Percentiles rank a stretch among this genome's conserved stretches.
These are phyloP conservation scores for Babesia divergens DNA, from an alignment of 169 alveolate genomes.

Conservation along the genomic window DNA sequence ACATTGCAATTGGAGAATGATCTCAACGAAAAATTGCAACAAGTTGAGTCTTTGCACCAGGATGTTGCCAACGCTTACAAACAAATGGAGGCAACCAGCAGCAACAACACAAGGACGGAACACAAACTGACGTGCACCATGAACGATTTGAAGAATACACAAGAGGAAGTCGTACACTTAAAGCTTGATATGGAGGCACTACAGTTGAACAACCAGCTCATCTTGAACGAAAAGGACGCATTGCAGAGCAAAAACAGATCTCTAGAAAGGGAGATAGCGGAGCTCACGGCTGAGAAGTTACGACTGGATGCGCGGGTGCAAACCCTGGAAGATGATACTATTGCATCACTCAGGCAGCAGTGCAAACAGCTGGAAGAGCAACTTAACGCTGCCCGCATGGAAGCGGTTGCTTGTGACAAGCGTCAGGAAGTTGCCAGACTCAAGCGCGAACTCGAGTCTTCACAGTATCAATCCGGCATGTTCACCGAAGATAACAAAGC, in stretches of 20 bases:
- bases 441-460: constrained; percentile 23
- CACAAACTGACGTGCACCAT: constrained; percentile 8
- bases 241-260: constrained; percentile 13
- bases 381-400: constrained; percentile 44
- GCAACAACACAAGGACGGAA: constrained; percentile 21
- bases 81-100: constrained; percentile 47
- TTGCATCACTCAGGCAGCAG: constrained; percentile 50
- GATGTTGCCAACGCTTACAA: constrained; percentile 42
- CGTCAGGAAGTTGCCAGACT: constrained; percentile 47
- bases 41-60: constrained; percentile 25
- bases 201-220: constrained; percentile 15
- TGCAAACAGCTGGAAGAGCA: constrained; percentile 32
- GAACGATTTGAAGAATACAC: constrained; percentile 8
- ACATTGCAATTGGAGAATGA: constrained; percentile 31
- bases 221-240: constrained; percentile 24
- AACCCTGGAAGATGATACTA: constrained; percentile 23
- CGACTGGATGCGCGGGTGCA: constrained; percentile 18
- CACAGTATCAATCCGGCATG: constrained; percentile 32
- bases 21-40: constrained; percentile 25
- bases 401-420: constrained; percentile 39
- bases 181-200: constrained; percentile 40
- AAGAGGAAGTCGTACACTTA: constrained; percentile 16
- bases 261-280: constrained; percentile 41
- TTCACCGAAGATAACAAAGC: constrained; percentile 25
- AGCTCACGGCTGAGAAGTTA: constrained; percentile 8